A percentile compares a stretch with the other conserved stretches of the same genome.
These are phyloP conservation scores for Fusarium protoensiforme DNA, from an alignment of 2,329 filamentous ascomycete species.

Conservation along the genomic window DNA sequence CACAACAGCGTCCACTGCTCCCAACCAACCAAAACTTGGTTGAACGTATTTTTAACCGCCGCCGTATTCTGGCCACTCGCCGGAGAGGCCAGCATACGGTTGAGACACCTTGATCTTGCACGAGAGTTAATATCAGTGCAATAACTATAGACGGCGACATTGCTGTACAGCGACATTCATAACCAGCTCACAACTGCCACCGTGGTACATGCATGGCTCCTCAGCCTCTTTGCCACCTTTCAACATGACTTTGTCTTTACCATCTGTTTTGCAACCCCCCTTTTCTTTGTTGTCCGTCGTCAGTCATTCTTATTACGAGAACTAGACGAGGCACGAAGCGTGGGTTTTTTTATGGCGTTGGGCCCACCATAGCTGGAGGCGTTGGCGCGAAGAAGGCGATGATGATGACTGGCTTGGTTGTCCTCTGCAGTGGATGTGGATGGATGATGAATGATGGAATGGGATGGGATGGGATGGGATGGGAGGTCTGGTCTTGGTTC, in stretches of 20 bases:
- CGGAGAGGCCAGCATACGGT: conserved; percentile 3
- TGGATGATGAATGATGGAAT: conserved; percentile 12
- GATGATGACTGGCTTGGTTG: conserved; percentile 8
- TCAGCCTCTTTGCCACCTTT: not conserved
- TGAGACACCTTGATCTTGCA: conserved; percentile 3
- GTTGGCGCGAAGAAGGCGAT: conserved; percentile 33
- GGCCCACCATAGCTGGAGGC: conserved; percentile 23
- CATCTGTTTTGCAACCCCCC: conserved; percentile 17
- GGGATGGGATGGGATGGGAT: conserved; percentile 11
- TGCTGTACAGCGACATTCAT: conserved; percentile 2
- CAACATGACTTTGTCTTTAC: conserved; percentile 20
- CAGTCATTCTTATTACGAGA: conserved; percentile 21
- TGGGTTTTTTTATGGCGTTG: conserved; percentile 26
- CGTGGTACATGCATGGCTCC: not conserved
- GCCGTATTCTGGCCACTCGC: not conserved
- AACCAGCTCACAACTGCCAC: not conserved
- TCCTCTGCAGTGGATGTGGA: conserved; percentile 6
- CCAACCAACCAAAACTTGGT: not conserved
- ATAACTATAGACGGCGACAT: conserved; percentile 13
- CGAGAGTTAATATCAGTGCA: conserved; percentile 9
- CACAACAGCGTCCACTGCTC: not conserved
- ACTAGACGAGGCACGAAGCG: conserved; percentile 25
- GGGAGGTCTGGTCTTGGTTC: conserved; percentile 6
- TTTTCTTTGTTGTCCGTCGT: conserved; percentile 21
- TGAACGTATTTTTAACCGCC: not conserved